Evolutionary conservation across 345 rosid genomes (phyloP).

Genomic region (Murraya paniculata): DNA sequence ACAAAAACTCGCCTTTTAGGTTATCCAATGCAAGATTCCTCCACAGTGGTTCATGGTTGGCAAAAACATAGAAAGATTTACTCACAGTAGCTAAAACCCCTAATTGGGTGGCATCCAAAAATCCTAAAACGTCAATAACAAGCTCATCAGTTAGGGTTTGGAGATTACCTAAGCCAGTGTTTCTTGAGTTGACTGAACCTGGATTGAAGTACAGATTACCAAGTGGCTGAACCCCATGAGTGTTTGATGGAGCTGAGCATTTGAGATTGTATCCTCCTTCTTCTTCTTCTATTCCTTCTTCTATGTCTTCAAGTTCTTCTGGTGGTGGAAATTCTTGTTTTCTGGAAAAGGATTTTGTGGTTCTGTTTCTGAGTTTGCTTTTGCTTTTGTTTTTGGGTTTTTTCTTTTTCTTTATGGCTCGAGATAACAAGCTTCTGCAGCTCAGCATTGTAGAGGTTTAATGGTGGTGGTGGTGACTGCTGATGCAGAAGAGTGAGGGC

Average conservation of each 20-base stretch:
- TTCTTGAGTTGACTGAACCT: constrained; percentile 57
- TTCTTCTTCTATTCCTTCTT: constrained; percentile 31
- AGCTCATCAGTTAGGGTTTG: constrained; percentile 70
- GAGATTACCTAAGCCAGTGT: constrained; percentile 81
- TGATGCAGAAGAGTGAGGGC: background rate
- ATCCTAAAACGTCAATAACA: constrained; percentile 72
- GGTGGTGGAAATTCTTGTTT: constrained; percentile 16
- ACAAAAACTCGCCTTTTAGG: constrained; percentile 57
- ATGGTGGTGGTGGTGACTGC: background rate
- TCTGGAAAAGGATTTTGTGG: background rate
- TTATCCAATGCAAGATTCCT: constrained; percentile 75
- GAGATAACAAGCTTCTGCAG: constrained; percentile 33
- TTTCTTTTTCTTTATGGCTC: constrained; percentile 25
- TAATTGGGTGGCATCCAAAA: constrained; percentile 50
- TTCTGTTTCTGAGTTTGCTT: constrained; percentile 22
- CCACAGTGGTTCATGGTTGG: constrained; percentile 84
- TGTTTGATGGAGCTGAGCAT: constrained; percentile 45
- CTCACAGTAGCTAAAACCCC: constrained; percentile 72
- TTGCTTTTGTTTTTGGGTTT: constrained; percentile 2
- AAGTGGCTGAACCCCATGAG: constrained; percentile 81
- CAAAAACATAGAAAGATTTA: constrained; percentile 70
- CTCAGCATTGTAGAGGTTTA: constrained; percentile 31
- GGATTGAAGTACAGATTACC: constrained; percentile 72
- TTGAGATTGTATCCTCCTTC: constrained; percentile 64
- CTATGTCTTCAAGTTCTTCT: constrained; percentile 26